Evolutionary conservation across 352 stramenopile genomes (phyloP).

Genomic region (Blastocystis sp.): DNA sequence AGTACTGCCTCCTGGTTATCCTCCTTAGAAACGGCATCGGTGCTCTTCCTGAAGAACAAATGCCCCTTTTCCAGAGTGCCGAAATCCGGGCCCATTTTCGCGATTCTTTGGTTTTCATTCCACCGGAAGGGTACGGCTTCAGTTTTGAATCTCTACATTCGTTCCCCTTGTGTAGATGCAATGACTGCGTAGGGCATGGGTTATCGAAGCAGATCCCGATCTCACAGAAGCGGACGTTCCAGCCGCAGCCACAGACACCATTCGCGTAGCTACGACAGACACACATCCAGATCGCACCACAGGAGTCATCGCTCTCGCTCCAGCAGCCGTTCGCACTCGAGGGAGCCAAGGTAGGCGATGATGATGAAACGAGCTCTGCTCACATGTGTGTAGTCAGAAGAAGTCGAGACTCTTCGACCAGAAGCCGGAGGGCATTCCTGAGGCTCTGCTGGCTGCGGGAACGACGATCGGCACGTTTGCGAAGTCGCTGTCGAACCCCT

Average conservation of each 20-base stretch:
- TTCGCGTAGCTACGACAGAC: slow-evolving; percentile 26
- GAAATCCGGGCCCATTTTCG: too few relatives aligned
- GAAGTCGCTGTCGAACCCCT: not conserved
- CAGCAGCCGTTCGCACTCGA: slow-evolving; percentile 28
- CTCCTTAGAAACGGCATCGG: not conserved
- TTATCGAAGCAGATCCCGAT: slow-evolving; percentile 39
- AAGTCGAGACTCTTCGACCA: slow-evolving; percentile 58
- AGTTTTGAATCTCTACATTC: not conserved
- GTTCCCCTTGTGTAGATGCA: too few relatives aligned
- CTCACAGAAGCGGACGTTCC: slow-evolving; percentile 12
- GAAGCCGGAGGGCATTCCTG: slow-evolving; percentile 63
- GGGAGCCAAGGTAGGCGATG: not conserved
- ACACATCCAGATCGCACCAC: not conserved
- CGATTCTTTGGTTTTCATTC: not conserved
- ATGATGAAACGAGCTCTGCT: not conserved
- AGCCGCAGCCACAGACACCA: slow-evolving; percentile 23
- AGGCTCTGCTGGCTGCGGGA: slow-evolving; percentile 15
- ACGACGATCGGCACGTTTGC: slow-evolving; percentile 22
- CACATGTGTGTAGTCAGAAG: slow-evolving; percentile 8
- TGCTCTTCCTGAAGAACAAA: too few relatives aligned
- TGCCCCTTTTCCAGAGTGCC: too few relatives aligned
- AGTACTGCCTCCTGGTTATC: not conserved
- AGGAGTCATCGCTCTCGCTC: slow-evolving; percentile 31
- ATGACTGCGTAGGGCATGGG: slow-evolving; percentile 21
- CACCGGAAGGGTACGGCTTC: not conserved